Evolutionary conservation across 495 filamentous ascomycete genomes (phyloP).

Genomic region (Apodospora peruviana): DNA sequence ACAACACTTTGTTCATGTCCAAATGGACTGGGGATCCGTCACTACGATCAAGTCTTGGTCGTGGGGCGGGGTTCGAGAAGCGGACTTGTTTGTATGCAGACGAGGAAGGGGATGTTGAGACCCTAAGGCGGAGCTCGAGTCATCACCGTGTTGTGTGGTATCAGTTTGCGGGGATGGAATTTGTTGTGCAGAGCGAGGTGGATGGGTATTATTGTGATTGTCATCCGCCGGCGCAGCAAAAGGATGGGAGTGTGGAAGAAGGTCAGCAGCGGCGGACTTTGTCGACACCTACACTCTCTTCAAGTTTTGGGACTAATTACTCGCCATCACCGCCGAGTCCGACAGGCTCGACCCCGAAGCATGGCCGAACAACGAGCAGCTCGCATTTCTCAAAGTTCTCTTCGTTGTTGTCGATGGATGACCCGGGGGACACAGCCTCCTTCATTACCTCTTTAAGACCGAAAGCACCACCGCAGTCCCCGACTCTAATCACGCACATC

Average conservation of each 20-base stretch:
- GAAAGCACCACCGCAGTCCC: not conserved
- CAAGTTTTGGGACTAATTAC: not conserved
- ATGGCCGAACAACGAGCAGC: not conserved
- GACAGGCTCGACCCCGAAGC: not conserved
- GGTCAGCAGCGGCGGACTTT: not conserved
- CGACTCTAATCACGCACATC: constrained; percentile 5
- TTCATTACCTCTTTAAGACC: not conserved
- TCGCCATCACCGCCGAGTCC: not conserved
- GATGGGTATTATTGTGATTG: constrained; percentile 18
- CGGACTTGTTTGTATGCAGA: constrained; percentile 14
- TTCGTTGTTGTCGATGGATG: constrained; percentile 14
- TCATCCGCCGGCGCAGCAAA: not conserved
- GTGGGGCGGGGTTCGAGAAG: constrained; percentile 18
- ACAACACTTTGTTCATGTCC: constrained; percentile 8
- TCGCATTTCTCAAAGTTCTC: not conserved
- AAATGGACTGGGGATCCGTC: constrained; percentile 16
- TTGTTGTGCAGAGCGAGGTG: constrained; percentile 19
- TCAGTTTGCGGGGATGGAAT: constrained; percentile 12
- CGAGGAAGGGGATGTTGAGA: not conserved
- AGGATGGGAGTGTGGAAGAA: too few species aligned
- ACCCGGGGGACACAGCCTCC: constrained; percentile 13
- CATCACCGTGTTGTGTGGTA: constrained; percentile 24
- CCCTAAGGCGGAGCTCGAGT: constrained; percentile 14
- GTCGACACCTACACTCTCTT: not conserved
- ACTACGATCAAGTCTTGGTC: constrained; percentile 3